These are phyloP conservation scores for Claviceps paspali DNA, from an alignment of 2,329 filamentous ascomycete genomes.

Conservation along the genomic window DNA sequence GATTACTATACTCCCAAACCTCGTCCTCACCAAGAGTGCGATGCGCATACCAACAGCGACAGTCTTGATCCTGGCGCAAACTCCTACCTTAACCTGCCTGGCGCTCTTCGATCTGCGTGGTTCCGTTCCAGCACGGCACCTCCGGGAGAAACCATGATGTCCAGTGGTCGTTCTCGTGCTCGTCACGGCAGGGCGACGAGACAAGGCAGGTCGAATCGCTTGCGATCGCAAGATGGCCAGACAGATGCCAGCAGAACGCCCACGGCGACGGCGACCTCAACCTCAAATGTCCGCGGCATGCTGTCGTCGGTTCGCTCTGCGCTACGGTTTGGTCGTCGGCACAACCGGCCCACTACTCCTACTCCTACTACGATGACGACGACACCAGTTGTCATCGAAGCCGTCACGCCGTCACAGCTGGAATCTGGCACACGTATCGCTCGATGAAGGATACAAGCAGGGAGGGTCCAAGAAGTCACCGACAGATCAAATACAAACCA, in stretches of 20 bases:
- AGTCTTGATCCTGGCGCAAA: conserved; percentile 22
- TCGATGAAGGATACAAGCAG: neutral
- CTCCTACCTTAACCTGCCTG: conserved; percentile 32
- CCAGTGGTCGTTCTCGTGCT: neutral
- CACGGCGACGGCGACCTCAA: conserved; percentile 1
- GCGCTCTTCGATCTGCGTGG: conserved; percentile 25
- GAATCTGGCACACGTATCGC: conserved; percentile 25
- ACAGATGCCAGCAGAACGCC: conserved; percentile 6
- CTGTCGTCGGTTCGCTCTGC: conserved; percentile 18
- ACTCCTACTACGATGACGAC: conserved; percentile 1
- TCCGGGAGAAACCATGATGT: conserved; percentile 1
- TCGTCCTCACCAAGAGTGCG: conserved; percentile 34
- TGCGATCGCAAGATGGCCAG: conserved; percentile 1
- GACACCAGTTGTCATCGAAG: conserved; percentile 9
- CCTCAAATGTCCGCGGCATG: conserved; percentile 12
- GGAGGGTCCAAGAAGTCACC: neutral
- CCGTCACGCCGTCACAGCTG: conserved; percentile 30
- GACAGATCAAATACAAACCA: too few relatives aligned
- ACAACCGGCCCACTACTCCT: too few relatives aligned
- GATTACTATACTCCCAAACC: conserved; percentile 96
- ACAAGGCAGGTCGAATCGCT: neutral
- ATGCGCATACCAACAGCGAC: conserved; percentile 8
- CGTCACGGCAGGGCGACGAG: conserved; percentile 2
- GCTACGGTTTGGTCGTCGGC: conserved; percentile 17
- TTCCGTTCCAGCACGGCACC: conserved; percentile 12